These are phyloP conservation scores for Leccinum variicolor DNA, from an alignment of 768 basidiomycete species.

Conservation along the genomic window DNA sequence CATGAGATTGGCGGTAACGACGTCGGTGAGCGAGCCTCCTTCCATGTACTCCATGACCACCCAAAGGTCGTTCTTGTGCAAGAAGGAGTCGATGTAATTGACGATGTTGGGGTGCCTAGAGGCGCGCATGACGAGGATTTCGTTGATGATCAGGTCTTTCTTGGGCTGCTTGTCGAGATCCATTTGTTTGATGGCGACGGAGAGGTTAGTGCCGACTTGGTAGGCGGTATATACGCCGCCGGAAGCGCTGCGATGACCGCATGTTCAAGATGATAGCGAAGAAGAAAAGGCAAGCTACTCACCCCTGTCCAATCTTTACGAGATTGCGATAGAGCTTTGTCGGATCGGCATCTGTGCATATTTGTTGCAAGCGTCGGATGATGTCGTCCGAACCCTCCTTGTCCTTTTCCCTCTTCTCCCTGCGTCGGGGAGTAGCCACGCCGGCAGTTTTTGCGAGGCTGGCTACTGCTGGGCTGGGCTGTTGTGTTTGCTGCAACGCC, in stretches of 20 bases:
- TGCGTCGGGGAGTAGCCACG: conserved; percentile 77
- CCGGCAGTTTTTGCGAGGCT: conserved; percentile 65
- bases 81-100: conserved; percentile 98
- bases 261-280: background rate
- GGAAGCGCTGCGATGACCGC: conserved; percentile 61
- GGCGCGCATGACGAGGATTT: conserved; percentile 98
- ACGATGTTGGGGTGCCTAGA: conserved; percentile 98
- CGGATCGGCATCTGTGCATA: conserved; percentile 97
- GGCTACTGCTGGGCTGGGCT: conserved; percentile 59
- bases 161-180: conserved; percentile 99
- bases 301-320: conserved; percentile 99
- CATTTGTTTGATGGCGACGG: conserved; percentile 99
- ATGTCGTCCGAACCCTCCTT: conserved; percentile 85
- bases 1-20: conserved; percentile 88
- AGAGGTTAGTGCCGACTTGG: conserved; percentile 91
- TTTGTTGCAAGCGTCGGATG: conserved; percentile 84
- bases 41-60: conserved; percentile 99
- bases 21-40: conserved; percentile 91
- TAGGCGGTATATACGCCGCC: conserved; percentile 99
- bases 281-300: conserved; percentile 25
- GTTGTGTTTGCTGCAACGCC: conserved; percentile 36
- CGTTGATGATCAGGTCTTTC: conserved; percentile 99
- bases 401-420: conserved; percentile 83
- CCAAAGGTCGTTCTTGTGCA: conserved; percentile 98
- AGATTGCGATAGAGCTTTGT: conserved; percentile 89